phyloP scores from a whole-genome alignment of 768 basidiomycete genomes.

The Pleurotus sapidus region DNA sequence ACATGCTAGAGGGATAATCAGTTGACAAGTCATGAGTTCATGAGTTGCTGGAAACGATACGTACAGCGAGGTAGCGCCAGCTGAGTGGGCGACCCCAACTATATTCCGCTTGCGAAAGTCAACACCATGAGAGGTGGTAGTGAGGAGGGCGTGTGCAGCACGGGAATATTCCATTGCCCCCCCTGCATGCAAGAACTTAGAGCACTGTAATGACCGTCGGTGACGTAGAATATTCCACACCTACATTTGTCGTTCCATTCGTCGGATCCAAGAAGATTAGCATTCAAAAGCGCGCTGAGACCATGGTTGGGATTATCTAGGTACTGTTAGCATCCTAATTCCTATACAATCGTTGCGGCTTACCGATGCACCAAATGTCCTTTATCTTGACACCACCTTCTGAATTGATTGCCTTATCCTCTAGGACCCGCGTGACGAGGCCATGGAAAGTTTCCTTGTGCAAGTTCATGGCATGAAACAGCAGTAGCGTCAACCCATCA shows the following conservation, averaged over 20 bases:
- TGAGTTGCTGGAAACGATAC: not conserved
- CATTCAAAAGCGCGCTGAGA: constrained; percentile 4
- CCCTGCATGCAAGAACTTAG: constrained; percentile 2
- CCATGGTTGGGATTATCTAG: constrained; percentile 12
- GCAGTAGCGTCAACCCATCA: constrained; percentile 11
- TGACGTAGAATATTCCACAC: not conserved
- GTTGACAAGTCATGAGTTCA: no score
- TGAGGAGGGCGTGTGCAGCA: constrained; percentile 10
- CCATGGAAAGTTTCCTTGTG: constrained; percentile 14
- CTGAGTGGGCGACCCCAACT: constrained; percentile 16
- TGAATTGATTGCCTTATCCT: not conserved
- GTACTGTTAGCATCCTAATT: not conserved
- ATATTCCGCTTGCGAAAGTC: constrained; percentile 11
- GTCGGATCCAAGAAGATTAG: not conserved
- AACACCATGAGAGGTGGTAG: constrained; percentile 10
- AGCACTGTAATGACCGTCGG: not conserved
- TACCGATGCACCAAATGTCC: constrained; percentile 10
- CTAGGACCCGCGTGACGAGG: constrained; percentile 7
- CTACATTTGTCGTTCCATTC: constrained; percentile 7
- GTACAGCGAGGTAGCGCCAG: constrained; percentile 13
- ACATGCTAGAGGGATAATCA: constrained; percentile 11
- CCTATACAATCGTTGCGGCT: not conserved
- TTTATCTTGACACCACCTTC: not conserved
- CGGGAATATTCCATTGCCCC: constrained; percentile 11
- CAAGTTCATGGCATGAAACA: constrained; percentile 14